Base-by-base conservation (phyloP, 371 early-diverging fungal genomes). In the Apophysomyces elegans region DNA sequence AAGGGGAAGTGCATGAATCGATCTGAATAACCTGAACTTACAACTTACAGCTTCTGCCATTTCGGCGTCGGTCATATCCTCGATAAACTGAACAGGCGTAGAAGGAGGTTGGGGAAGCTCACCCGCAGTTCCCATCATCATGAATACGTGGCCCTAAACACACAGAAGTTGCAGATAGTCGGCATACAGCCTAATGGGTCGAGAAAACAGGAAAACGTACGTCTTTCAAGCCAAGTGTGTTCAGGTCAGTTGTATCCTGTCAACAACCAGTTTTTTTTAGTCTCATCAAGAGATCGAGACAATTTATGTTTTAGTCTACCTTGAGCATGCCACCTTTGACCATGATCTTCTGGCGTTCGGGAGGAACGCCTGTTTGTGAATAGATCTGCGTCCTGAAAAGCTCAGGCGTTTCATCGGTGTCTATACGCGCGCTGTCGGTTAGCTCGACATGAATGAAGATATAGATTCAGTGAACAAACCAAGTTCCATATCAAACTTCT, bases 81-180 rank as follows among this genome's bases (percentile, higher is more conserved):
- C 98, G 46, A 95, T 71, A 68, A 98, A 98, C 60, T 87, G 75
- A 7, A 83, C 79, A 41, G 87, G 86, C 61, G 90, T 80, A 16
- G 72, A 78, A 6, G 96, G 89, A 0, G 84, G 90, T 66, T 91
- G 91, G 14, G 94, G 90, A 11, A 93, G 79, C 72, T 95, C 97
- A 46, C 94, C 95, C 0, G 89, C 93, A 8, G 97, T 95, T 35
- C 98, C 99, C 95, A 97, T 95, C 96, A 98, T 94, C 90, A 90
- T 88, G 58, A 91, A 83, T 2, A 80, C 74, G 46, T 90, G 88
- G 12, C 84, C 84, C 88, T 84, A 54, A 76, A 61, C 9, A 73
- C 65, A 8, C 46, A 63, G 26, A 41, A 57, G 56, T 61, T 50
- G 14, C 32, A 26, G 32, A 26, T 26, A 26, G 32, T 26, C 32